Evolutionary conservation across 176 grass and related monocot genomes (phyloP), one percentile per base, ranked within the genome.

Genomic region (Thinopyrum elongatum): DNA sequence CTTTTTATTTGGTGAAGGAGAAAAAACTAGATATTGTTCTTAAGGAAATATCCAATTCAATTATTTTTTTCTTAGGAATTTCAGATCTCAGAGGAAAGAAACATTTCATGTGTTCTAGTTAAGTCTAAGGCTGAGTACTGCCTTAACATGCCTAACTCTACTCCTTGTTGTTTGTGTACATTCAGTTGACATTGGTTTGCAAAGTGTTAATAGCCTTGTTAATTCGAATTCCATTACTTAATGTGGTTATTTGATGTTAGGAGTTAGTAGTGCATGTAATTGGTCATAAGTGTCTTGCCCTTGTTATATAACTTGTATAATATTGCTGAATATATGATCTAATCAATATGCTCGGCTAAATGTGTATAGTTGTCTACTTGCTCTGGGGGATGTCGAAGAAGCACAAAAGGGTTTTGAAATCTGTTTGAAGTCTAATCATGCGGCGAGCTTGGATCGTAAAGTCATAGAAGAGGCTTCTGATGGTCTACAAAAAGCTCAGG

Each of bases 401-500:
- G 95, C 95, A 85, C 53, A 71, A 15, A 92, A 95, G 26, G 77
- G 81, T 82, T 98, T 92, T 87, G 91, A 92, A 81, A 86, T 87
- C 8, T 98, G 93, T 77, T 92, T 98, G 68, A 85, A 94, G 68
- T 95, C 86, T 33, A 89, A 77, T 86, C 27, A 89, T n/a, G 23
- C 26, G 21, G 81, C 67, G 51, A 88, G 27, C 79, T 76, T 81
- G 74, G 88, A 94, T 8, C 74, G 83, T 59, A 93, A 90, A 87
- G 82, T 95, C 86, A 53, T 55, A 23, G 66, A 87, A 66, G 91
- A 98, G 77, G 95, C 90, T 94, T 95, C 93, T 58, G 90, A 93
- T 60, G 93, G 93, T 89, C 70, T 94, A 53, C 67, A 82, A 65
- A 94, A 94, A 84, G 80, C 90, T 92, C 86, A 98, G 91, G 95